Base-by-base conservation (phyloP, 208 protist species). In the Borovskyia barvae region DNA sequence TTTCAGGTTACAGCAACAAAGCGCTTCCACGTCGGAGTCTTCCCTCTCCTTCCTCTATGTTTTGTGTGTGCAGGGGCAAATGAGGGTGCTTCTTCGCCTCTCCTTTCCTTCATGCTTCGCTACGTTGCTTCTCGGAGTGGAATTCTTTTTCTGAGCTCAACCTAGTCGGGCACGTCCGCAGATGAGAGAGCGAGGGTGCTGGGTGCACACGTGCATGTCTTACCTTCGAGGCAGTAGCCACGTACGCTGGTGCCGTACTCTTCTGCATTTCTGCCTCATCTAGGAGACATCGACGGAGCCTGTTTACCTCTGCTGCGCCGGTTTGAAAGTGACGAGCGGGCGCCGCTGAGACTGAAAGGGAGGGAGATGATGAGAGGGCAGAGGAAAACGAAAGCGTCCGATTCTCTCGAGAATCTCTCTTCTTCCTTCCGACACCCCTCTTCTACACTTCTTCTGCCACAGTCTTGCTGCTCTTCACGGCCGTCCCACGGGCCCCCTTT, bases 41-140 rank as follows among this genome's bases (percentile, higher is more conserved):
- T 35, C 22, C 5, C 5, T 35, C 36, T 17, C 20, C 36, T 4
- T 17, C 6, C 19, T 5, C 26, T 51, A 15, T 51, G 7, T 6
- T 5, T 45, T 19, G 6, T 19, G 24, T 6, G 40, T 45, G 5
- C 11, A 45, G 40, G 8, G 8, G 5, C 40, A 45, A n/a, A n/a
- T n/a, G n/a, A n/a, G n/a, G n/a, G n/a, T n/a, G n/a, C n/a, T n/a
- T n/a, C n/a, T n/a, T 47, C 20, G 30, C 17, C 39, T 46, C 35
- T 49, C 20, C 39, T 50, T 41, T 48, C 41, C 37, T 49, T 58
- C 15, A 4, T 26, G 28, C 29, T 66, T 22, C 3, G 35, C 15
- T 49, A 22, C 26, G 33, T 37, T 2, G 6, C 25, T 39, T 30
- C n/a, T 32, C 30, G 24, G 6, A 15, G 1, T 35, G 33, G 6